These are phyloP conservation scores for Thalassia testudinum DNA, from an alignment of 116 monocot species.

Conservation along the genomic window DNA sequence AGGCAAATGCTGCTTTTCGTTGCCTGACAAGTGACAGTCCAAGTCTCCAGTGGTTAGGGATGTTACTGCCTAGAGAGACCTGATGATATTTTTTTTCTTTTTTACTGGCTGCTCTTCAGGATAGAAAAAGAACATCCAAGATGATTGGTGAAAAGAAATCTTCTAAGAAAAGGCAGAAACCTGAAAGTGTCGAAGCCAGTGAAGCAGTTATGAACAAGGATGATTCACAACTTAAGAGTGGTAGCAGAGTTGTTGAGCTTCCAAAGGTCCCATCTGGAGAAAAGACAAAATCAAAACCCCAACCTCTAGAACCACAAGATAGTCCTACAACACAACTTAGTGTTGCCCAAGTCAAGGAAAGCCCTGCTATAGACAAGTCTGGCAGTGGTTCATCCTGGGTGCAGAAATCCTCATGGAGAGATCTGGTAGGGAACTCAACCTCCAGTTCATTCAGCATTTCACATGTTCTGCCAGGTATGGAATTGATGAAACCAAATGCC, in stretches of 20 bases:
- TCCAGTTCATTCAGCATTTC: conserved; percentile 40
- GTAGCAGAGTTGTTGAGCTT: conserved; percentile 1
- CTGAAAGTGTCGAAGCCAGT: not conserved
- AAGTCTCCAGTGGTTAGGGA: too few relatives aligned
- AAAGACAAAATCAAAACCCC: not conserved
- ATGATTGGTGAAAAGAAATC: conserved; percentile 2
- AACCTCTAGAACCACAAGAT: not conserved
- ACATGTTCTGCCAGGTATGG: conserved; percentile 17
- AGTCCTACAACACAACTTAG: not conserved
- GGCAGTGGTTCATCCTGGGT: conserved; percentile 32
- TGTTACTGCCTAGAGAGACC: too few relatives aligned
- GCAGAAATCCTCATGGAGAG: conserved; percentile 82
- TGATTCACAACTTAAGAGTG: not conserved
- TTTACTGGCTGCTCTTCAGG: conserved; percentile 10
- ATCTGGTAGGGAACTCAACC: conserved; percentile 34
- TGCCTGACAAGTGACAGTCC: too few relatives aligned
- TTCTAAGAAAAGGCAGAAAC: conserved; percentile 21
- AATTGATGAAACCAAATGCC: not conserved
- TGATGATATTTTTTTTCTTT: too few relatives aligned
- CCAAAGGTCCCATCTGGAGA: conserved; percentile 1
- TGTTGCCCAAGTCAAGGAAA: conserved; percentile 1
- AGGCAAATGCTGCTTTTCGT: too few relatives aligned
- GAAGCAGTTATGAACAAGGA: not conserved
- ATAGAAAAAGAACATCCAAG: conserved; percentile 3
- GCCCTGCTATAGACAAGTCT: not conserved